A percentile compares a stretch with the other conserved stretches of the same genome.
Evolutionary conservation across 768 basidiomycete genomes (phyloP).

Genomic region (Boletus patriciae): DNA sequence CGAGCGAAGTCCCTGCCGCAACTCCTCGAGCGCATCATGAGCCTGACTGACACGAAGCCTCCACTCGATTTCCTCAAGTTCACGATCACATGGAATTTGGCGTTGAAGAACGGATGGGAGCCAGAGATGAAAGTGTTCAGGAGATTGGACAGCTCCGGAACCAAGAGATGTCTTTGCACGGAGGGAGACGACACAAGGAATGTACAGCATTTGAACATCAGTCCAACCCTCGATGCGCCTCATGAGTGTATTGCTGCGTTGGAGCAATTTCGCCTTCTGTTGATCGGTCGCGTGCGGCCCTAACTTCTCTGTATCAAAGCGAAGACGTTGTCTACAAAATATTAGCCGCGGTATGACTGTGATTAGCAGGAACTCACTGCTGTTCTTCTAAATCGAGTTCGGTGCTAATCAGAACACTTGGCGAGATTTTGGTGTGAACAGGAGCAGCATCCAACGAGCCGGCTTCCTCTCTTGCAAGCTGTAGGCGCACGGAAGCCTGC

Average conservation of each 20-base stretch:
- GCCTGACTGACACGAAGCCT: neutral
- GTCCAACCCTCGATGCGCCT: neutral
- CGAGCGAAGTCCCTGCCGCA: neutral
- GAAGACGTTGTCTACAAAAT: neutral
- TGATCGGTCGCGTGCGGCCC: slow-evolving; percentile 26
- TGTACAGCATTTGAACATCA: neutral
- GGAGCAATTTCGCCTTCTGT: slow-evolving; percentile 10
- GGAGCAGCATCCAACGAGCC: neutral
- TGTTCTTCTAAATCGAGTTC: neutral
- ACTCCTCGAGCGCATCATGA: neutral
- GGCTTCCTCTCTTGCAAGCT: neutral
- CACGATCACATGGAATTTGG: neutral
- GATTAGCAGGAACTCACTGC: no score
- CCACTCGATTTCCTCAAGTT: neutral
- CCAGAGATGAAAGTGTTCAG: neutral
- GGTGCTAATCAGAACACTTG: neutral
- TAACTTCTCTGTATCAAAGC: neutral
- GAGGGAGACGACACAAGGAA: neutral
- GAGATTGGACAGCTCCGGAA: neutral
- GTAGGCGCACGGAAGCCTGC: neutral
- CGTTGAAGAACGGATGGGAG: neutral
- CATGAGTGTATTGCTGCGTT: neutral
- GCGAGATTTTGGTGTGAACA: neutral
- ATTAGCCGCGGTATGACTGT: no score
- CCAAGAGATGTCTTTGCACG: neutral